Base-by-base conservation (phyloP, 164 flowering plant species). In the Macadamia tetraphylla region DNA sequence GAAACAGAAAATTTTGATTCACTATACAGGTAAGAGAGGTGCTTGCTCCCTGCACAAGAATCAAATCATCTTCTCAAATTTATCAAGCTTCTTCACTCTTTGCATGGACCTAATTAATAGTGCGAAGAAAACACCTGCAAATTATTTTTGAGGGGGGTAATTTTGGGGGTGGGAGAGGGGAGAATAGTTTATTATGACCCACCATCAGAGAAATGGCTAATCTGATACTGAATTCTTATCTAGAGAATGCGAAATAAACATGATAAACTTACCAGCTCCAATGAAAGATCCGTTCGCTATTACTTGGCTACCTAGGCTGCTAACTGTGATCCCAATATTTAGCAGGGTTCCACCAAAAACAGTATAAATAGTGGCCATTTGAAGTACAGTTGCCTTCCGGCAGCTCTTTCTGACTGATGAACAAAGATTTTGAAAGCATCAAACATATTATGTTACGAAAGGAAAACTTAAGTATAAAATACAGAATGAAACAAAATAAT, bases 321-420 rank as follows among this genome's bases (percentile, higher is more conserved):
- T 81, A 17, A 84, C 78, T 18, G 88, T 81, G 73, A 94, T 78
- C 14, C 96, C 96, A 42, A 91, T 77, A 70, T 91, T 94, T 3
- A 91, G 72, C 58, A 94, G 72, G 29, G 91, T 88, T 10, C 97
- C 96, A 65, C 96, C 89, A 18, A 85, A 14, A 64, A 94, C 93
- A 35, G 98, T 87, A 71, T 94, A 86, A 68, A 90, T 86, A 23
- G 95, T 90, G 35, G 93, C 98, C 94, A 90, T 88, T 71, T 94
- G 98, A 65, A 91, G 76, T 74, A 86, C 70, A 6, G 84, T 82
- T 48, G 98, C 96, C 77, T 88, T 94, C 44, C 82, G 77, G 96
- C 98, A 4, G 96, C 92, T 82, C 97, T 85, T 79, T 92, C 96
- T 1, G 97, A 90, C 97, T 91, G 84, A 46, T 29, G 63, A 58